Evolutionary conservation across 352 stramenopile genomes (phyloP), one percentile per base, ranked within the genome.

Genomic region (Phytopythium boreale): DNA sequence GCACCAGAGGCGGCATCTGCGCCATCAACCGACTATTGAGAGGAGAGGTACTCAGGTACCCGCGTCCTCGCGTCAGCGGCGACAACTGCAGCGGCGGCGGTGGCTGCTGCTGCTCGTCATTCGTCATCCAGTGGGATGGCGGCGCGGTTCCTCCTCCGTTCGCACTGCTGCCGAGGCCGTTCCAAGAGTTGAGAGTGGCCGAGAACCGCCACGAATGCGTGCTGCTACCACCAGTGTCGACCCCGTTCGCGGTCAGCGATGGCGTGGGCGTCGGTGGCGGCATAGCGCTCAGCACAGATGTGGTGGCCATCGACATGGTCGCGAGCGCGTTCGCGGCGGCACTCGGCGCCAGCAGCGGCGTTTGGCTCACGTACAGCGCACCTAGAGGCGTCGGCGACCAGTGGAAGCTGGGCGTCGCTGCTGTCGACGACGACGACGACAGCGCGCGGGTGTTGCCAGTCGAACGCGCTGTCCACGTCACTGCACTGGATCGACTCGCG

Each of bases 1-100:
- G 59, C n/a, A 64, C 64, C 37, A 63, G 51, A 26, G 73, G 49
- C 19, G 66, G 55, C 43, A 59, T 47, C 27, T 31, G 52, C 34
- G 31, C 52, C 0, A 24, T 4, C 27, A 41, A 9, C 51, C 51
- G 24, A 14, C 27, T 26, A 15, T 9, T 14, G 0, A 19, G 17
- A 3, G 51, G 51, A 14, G 51, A 44, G 1, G 51, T 37, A 29
- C 29, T 37, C 12, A n/a, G 14, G 51, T 29, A 15, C 14, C 19
- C 20, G 44, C 51, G 24, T 7, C 14, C 29, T 41, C 51, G 51
- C 26, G 34, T 31, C 14, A 37, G 17, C 24, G 50, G 50, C 50
- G 50, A 57, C 24, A 57, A 10, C 17, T 57, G 50, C 1, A 39
- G 50, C 22, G 49, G 49, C 49, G 49, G 49, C 24, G 46, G 47